phyloP scores from a whole-genome alignment of 176 grass and related monocot genomes.

The Alloteropsis semialata region DNA sequence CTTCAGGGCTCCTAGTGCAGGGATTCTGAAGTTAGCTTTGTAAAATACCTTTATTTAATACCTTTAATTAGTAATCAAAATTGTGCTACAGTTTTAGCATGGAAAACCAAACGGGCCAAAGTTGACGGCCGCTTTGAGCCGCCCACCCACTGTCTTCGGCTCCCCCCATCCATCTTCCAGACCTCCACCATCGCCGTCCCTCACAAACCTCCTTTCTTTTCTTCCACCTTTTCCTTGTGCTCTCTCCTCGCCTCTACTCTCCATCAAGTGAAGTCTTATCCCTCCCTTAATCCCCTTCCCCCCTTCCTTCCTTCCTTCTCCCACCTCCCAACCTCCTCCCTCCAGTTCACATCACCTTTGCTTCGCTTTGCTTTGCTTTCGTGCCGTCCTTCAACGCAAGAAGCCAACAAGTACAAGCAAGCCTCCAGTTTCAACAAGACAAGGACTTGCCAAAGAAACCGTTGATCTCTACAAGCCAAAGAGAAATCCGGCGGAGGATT shows the following conservation, averaged over 20 bases:
- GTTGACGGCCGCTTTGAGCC: slow-evolving; percentile 37
- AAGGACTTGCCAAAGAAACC: not conserved
- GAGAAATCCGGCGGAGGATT: not conserved
- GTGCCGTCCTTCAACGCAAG: slow-evolving; percentile 14
- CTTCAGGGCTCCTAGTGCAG: no score
- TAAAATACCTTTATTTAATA: no score
- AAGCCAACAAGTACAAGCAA: slow-evolving; percentile 32
- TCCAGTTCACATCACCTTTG: slow-evolving; percentile 39
- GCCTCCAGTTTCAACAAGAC: slow-evolving; percentile 11
- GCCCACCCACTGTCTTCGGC: slow-evolving; percentile 36
- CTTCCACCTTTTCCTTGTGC: not conserved
- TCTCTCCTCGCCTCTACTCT: not conserved
- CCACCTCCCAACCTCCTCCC: slow-evolving; percentile 9
- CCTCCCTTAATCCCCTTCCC: not conserved
- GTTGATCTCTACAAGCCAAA: not conserved
- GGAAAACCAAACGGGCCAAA: no score
- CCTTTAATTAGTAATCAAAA: no score
- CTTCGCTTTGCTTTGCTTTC: slow-evolving; percentile 14
- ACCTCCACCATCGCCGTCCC: not conserved
- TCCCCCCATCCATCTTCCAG: not conserved
- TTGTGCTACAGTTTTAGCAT: no score
- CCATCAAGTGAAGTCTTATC: slow-evolving; percentile 17
- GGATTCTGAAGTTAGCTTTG: no score
- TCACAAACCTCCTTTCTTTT: not conserved
- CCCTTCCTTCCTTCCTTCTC: not conserved